These are phyloP conservation scores for Verticillium nonalfalfae DNA, from an alignment of 2,329 filamentous ascomycete species.

Conservation along the genomic window DNA sequence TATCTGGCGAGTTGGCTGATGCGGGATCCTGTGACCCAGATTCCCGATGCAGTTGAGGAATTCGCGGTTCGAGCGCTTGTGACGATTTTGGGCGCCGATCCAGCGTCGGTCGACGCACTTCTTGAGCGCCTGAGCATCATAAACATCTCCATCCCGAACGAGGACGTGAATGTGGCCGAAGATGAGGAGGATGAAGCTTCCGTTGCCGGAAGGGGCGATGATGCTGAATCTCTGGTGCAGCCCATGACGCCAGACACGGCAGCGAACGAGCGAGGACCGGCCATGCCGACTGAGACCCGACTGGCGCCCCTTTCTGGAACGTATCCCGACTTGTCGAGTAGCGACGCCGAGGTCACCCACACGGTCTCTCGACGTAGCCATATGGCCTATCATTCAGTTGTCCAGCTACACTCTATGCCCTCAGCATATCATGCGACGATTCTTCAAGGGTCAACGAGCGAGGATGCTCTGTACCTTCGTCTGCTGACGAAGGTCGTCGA, in stretches of 20 bases:
- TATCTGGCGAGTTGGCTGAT: constrained; percentile 27
- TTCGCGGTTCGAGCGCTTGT: not conserved
- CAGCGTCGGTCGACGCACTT: not conserved
- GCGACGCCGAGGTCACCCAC: not conserved
- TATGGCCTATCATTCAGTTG: not conserved
- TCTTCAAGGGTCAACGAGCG: not conserved
- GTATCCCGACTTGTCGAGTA: not conserved
- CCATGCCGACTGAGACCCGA: not conserved
- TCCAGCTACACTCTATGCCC: not conserved
- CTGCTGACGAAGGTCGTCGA: constrained; percentile 5
- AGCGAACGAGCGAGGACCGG: not conserved
- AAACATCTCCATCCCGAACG: not conserved
- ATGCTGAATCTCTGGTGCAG: not conserved
- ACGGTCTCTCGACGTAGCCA: not conserved
- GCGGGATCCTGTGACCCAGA: constrained; percentile 15
- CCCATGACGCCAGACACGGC: not conserved
- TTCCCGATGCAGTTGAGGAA: not conserved
- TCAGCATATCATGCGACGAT: not conserved
- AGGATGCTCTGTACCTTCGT: constrained; percentile 2
- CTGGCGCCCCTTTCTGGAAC: not conserved
- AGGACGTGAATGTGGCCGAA: not conserved
- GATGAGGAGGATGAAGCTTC: not conserved
- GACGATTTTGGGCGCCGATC: not conserved
- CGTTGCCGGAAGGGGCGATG: not conserved
- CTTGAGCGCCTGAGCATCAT: not conserved